A percentile compares a stretch with the other conserved stretches of the same genome.
These are phyloP conservation scores for Vanilla planifolia DNA, from an alignment of 106 monocot species.

Conservation along the genomic window DNA sequence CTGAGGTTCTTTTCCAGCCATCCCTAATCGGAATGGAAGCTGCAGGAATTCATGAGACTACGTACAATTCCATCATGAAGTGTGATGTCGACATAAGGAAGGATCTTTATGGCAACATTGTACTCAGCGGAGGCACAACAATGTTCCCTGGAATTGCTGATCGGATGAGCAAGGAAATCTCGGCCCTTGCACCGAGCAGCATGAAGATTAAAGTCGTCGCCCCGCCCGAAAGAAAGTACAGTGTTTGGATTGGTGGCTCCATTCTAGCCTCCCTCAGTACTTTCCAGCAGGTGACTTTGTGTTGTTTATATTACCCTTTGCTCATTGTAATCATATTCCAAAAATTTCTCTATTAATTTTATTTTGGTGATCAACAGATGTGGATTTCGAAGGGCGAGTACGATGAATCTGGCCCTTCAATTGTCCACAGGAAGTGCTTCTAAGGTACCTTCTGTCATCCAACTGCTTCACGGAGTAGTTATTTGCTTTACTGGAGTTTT, in stretches of 20 bases:
- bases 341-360: no score
- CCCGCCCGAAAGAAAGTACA: conserved; percentile 23
- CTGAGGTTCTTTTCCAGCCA: conserved; percentile 23
- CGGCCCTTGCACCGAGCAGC: conserved; percentile 23
- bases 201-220: conserved; percentile 30
- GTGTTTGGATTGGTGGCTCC: conserved; percentile 27
- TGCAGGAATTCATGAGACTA: conserved; percentile 23
- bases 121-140: conserved; percentile 18
- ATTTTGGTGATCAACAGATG: conserved; percentile 26
- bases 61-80: conserved; percentile 26
- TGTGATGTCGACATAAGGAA: conserved; percentile 28
- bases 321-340: no score
- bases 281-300: conserved; percentile 18
- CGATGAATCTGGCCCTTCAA: conserved; percentile 25
- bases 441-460: no score
- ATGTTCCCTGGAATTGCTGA: conserved; percentile 27
- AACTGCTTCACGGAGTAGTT: no score
- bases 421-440: conserved; percentile 31
- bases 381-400: conserved; percentile 32
- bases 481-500: no score
- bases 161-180: conserved; percentile 24
- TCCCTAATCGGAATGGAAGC: conserved; percentile 28
- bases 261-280: conserved; percentile 26
- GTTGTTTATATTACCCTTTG: no score
- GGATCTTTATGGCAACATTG: conserved; percentile 25